Base-by-base conservation (phyloP, 73 alveolate species). In the Paramecium tetraurelia region DNA sequence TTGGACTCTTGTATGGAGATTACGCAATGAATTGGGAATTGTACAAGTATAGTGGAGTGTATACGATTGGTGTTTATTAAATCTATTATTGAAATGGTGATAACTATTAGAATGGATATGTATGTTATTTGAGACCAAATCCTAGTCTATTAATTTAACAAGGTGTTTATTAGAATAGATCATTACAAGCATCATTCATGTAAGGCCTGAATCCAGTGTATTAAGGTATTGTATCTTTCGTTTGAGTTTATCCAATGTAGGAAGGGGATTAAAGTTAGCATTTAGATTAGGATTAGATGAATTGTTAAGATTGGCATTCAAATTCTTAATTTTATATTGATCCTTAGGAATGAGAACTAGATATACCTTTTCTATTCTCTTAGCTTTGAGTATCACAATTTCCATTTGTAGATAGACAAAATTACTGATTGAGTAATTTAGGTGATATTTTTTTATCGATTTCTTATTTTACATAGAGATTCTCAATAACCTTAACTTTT, bases 331-430 rank as follows among this genome's bases (percentile, higher is more conserved):
- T 53, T n/a, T 16, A n/a, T 53, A 80, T 20, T 1, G 90, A 80
- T 1, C 29, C 75, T 43, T 31, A 80, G 14, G 90, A 80, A 21
- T 21, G 9, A 18, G 90, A 63, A 80, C 75, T 80, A 11, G 76
- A 44, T 16, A 80, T 2, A 48, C 57, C 90, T 80, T 80, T 80
- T 18, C 90, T 21, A 80, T 80, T 80, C 44, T 80, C 90, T 48
- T 44, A 80, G 6, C 76, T 44, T 44, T 35, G 8, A 24, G 90
- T 80, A 44, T 80, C 90, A 44, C 77, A 80, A 80, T 21, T 80
- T 9, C 90, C 90, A 22, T 80, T 8, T 24, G 57, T 22, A 10
- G 90, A 80, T 21, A 44, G 20, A 22, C 90, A 80, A 41, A 44
- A 80, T 80, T 80, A 22, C 43, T 80, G 48, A 31, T 80, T 22